Percentiles rank a stretch among this genome's conserved stretches.
Evolutionary conservation across 495 filamentous ascomycete species (phyloP).

Genomic region (Tetracladium marchalianum): DNA sequence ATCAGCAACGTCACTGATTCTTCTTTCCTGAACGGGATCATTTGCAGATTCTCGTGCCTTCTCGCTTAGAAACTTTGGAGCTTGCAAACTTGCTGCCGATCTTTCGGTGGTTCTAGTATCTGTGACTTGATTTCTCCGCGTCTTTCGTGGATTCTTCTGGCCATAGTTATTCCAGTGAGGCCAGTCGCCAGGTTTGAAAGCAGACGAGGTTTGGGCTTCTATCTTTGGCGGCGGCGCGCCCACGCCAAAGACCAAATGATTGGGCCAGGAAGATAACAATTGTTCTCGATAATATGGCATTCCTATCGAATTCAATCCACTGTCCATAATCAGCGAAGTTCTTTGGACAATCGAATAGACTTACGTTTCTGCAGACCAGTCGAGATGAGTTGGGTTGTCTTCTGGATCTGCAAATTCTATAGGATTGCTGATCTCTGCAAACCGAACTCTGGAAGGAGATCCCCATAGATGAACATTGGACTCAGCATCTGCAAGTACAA

Average conservation of each 20-base stretch:
- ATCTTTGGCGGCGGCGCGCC: constrained; percentile 71
- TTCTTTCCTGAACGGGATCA: constrained; percentile 28
- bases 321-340: constrained; percentile 19
- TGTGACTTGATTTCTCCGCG: constrained; percentile 73
- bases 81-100: constrained; percentile 37
- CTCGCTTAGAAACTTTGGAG: constrained; percentile 89
- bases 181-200: constrained; percentile 56
- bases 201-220: constrained; percentile 60
- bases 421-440: constrained; percentile 73
- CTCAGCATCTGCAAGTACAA: constrained; percentile 72
- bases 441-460: constrained; percentile 78
- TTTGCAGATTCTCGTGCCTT: constrained; percentile 62
- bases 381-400: constrained; percentile 35
- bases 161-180: constrained; percentile 66
- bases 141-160: constrained; percentile 57
- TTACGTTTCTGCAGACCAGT: constrained; percentile 63
- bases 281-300: constrained; percentile 89
- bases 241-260: constrained; percentile 69
- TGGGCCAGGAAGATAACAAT: constrained; percentile 83
- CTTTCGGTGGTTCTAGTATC: constrained; percentile 54
- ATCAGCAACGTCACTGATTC: constrained; percentile 53
- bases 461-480: constrained; percentile 84
- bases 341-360: constrained; percentile 21
- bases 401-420: constrained; percentile 64
- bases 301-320: constrained; percentile 73